Percentiles rank a stretch among this genome's conserved stretches.
Evolutionary conservation across 257 asterid genomes (phyloP).

Genomic region (Gentiana dahurica): DNA sequence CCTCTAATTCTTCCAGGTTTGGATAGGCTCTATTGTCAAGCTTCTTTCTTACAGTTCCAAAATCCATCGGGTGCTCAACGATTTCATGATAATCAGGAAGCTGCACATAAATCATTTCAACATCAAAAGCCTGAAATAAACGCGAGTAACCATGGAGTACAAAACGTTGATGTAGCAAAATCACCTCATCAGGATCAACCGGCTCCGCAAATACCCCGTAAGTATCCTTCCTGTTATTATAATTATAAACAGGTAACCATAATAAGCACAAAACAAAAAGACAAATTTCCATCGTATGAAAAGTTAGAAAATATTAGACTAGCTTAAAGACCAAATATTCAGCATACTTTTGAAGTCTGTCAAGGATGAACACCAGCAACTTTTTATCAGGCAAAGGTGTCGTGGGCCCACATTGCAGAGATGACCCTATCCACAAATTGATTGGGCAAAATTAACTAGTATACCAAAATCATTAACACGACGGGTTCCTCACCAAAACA

Average conservation of each 20-base stretch:
- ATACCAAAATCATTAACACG: constrained; percentile 13
- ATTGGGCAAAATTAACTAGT: constrained; percentile 30
- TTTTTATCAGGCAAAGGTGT: constrained; percentile 97
- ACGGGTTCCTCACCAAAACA: constrained; percentile 1
- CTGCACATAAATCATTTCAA: constrained; percentile 38
- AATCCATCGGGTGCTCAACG: constrained; percentile 87
- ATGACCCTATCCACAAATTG: constrained; percentile 73
- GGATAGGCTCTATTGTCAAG: constrained; percentile 47
- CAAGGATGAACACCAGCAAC: constrained; percentile 86
- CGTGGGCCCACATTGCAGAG: constrained; percentile 83
- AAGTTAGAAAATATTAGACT: constrained; percentile 10
- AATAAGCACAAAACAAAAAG: constrained; percentile 9
- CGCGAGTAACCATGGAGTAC: neutral
- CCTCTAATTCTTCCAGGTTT: constrained; percentile 80
- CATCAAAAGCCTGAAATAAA: constrained; percentile 12
- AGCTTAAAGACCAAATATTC: constrained; percentile 19
- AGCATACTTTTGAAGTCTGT: constrained; percentile 97
- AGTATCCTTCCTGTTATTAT: constrained; percentile 77
- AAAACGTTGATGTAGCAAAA: constrained; percentile 12
- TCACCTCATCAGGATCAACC: constrained; percentile 83
- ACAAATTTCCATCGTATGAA: constrained; percentile 17
- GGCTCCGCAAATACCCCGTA: constrained; percentile 92
- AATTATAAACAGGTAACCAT: constrained; percentile 1
- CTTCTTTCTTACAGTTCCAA: constrained; percentile 83
- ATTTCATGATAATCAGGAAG: constrained; percentile 94